phyloP scores from a whole-genome alignment of 345 rosid species.

The Populus alba region DNA sequence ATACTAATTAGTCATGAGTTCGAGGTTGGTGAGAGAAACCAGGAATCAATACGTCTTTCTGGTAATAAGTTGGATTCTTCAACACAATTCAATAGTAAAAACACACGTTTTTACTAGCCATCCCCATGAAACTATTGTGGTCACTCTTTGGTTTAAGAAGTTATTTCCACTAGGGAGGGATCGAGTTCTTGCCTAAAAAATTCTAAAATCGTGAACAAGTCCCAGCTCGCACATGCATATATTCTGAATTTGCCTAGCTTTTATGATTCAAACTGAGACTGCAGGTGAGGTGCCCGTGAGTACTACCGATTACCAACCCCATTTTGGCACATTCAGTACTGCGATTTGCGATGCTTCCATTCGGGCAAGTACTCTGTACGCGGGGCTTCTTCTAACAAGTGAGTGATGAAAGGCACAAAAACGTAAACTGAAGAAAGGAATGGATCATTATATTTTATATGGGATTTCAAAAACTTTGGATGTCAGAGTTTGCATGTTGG shows the following conservation, averaged over 20 bases:
- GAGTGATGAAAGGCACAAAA: no score
- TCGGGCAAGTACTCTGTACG: no score
- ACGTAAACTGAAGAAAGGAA: no score
- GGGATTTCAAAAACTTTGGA: no score
- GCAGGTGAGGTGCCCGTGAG: not conserved
- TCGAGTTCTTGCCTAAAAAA: not conserved
- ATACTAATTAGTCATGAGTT: not conserved
- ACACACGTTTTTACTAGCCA: no score
- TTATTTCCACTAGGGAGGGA: not conserved
- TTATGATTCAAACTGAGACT: not conserved
- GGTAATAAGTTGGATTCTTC: not conserved
- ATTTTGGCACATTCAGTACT: not conserved
- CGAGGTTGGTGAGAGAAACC: not conserved
- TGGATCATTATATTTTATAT: no score
- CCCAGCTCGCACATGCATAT: not conserved
- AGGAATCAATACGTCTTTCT: not conserved
- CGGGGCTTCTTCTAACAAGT: no score
- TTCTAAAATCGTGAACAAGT: not conserved
- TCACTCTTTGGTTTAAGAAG: not conserved
- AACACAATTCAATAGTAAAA: no score
- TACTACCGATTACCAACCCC: not conserved
- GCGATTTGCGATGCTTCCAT: no score
- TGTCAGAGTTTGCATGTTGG: not conserved
- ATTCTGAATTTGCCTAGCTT: not conserved
- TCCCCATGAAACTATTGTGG: not conserved